Evolutionary conservation across 2,329 filamentous ascomycete species (phyloP).

Genomic region (Aspergillus eucalypticola): DNA sequence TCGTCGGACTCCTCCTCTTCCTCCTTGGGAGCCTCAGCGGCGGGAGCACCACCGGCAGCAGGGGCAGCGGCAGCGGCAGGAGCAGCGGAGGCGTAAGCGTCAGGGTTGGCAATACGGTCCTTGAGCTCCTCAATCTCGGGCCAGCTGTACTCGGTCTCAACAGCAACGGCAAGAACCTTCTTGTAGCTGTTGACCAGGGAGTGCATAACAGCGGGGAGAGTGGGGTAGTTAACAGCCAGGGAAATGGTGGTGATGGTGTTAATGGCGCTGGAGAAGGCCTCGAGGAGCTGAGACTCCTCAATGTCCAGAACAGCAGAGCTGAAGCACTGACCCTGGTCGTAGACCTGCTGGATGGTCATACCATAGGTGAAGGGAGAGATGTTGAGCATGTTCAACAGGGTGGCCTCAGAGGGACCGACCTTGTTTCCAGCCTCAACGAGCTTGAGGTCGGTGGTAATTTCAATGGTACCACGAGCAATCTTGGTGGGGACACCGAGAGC

Average conservation of each 20-base stretch:
- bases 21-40: conserved; percentile 59
- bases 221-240: conserved; percentile 91
- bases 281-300: conserved; percentile 89
- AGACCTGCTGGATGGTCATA: conserved; percentile 94
- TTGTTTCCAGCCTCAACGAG: conserved; percentile 89
- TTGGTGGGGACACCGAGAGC: conserved; percentile 99
- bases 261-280: conserved; percentile 77
- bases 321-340: conserved; percentile 96
- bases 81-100: conserved; percentile 84
- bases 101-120: conserved; percentile 99
- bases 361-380: conserved; percentile 99
- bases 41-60: conserved; percentile 53
- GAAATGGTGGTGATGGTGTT: conserved; percentile 86
- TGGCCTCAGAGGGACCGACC: conserved; percentile 98
- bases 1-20: conserved; percentile 67
- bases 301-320: conserved; percentile 84
- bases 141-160: conserved; percentile 91
- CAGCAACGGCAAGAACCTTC: conserved; percentile 82
- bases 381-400: conserved; percentile 99
- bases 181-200: conserved; percentile 97
- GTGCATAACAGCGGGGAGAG: conserved; percentile 93
- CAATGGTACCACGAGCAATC: conserved; percentile 99
- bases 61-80: conserved; percentile 66
- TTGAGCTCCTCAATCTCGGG: conserved; percentile 96
- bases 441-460: conserved; percentile 98